Base-by-base conservation (phyloP, 768 basidiomycete genomes). In the Lentinula sp. region DNA sequence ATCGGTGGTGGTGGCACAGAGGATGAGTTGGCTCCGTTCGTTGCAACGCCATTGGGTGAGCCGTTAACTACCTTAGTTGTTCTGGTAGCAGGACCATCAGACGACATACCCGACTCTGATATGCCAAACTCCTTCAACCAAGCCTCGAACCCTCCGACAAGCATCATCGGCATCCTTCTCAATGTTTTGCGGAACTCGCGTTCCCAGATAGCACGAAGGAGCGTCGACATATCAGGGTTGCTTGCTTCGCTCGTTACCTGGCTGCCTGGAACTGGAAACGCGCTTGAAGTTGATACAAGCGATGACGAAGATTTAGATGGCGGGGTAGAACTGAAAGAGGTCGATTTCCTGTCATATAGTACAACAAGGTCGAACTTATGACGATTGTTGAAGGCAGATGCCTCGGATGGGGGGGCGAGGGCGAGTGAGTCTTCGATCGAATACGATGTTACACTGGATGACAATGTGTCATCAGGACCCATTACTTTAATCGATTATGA, bases 281-380 rank as follows among this genome's bases (percentile, higher is more conserved):
- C n/a, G 0, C 50, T 32, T 8, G 50, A 3, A 45, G 43, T 45
- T 9, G 46, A 12, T 7, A 51, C 50, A 4, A 51, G 13, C 50
- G 50, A 51, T n/a, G 32, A 28, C 8, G 57, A 45, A 1, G 82
- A 77, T n/a, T 90, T 70, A 0, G 86, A 83, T 0, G 84, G 77
- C 9, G 77, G 76, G 18, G 75, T 71, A 3, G 73, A 70, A 2
- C 79, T 81, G 56, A 85, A 79, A 16, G 76, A 71, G 58, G 81
- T 78, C 50, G 91, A 86, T 35, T 77, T 71, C 54, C 81, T 67
- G 71, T 98, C 95, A 71, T 95, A 95, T 3, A 98, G 76, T 15
- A 88, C 91, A 28, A 99, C 85, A 20, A 95, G 72, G 65, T 97
- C 95, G 70, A 91, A 96, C 66, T 90, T 88, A 67, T 94, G 85